phyloP scores from a whole-genome alignment of 495 filamentous ascomycete species.

The Parmelia sp. region DNA sequence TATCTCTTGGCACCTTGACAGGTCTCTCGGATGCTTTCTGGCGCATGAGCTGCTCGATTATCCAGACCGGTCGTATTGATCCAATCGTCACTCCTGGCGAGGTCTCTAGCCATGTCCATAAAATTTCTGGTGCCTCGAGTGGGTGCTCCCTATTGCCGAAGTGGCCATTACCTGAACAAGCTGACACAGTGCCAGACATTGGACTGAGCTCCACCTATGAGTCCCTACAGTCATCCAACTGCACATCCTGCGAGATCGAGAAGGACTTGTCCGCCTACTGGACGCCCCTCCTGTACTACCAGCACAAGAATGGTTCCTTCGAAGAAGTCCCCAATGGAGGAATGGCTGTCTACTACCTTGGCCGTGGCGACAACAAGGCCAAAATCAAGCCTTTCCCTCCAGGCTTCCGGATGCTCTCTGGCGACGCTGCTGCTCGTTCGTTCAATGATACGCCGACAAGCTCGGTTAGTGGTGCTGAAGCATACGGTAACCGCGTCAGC shows the following conservation, averaged over 20 bases:
- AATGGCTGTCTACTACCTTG: conserved; percentile 40
- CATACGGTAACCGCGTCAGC: conserved; percentile 36
- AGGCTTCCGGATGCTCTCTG: conserved; percentile 41
- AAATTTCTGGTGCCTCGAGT: conserved; percentile 31
- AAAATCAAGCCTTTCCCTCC: conserved; percentile 38
- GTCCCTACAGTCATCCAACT: conserved; percentile 47
- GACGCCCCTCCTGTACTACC: conserved; percentile 60
- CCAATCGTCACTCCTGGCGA: conserved; percentile 30
- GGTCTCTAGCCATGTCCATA: conserved; percentile 32
- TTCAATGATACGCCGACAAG: conserved; percentile 31
- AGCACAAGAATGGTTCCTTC: conserved; percentile 41
- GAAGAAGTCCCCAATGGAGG: conserved; percentile 38
- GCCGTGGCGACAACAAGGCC: conserved; percentile 33
- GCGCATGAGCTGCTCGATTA: conserved; percentile 32
- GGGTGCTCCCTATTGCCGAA: not conserved
- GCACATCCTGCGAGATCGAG: conserved; percentile 57
- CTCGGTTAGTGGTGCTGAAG: conserved; percentile 27
- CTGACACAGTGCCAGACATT: conserved; percentile 37
- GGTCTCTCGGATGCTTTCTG: conserved; percentile 30
- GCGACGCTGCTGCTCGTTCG: conserved; percentile 33
- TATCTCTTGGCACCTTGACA: conserved; percentile 6
- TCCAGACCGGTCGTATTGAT: conserved; percentile 37
- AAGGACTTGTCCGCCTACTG: conserved; percentile 67
- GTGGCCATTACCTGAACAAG: conserved; percentile 16
- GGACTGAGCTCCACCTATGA: conserved; percentile 38